Conservation (phyloP, 2,329 filamentous ascomycete genomes). For the Chrysoporthe austroafricana region DNA sequence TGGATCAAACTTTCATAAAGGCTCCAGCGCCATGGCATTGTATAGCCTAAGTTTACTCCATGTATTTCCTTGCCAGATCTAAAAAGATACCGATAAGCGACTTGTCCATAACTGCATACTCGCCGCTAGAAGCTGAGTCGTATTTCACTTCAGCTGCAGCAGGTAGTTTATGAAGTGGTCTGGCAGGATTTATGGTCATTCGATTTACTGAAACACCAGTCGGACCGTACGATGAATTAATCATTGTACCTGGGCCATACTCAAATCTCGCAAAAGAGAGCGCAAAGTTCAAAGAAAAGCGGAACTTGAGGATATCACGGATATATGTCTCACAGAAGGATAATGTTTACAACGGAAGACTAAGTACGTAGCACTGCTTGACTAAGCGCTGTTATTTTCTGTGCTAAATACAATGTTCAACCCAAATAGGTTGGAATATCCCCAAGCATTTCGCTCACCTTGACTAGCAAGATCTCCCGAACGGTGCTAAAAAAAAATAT, state of each 20-base stretch:
- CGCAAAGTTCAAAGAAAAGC: slow-evolving; percentile 39
- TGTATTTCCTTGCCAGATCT: slow-evolving; percentile 44
- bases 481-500: slow-evolving; percentile 39
- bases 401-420: neutral
- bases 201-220: slow-evolving; percentile 55
- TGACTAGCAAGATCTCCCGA: slow-evolving; percentile 44
- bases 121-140: slow-evolving; percentile 50
- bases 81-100: slow-evolving; percentile 33
- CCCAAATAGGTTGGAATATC: slow-evolving; percentile 54
- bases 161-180: slow-evolving; percentile 46
- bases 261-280: slow-evolving; percentile 47
- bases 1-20: neutral
- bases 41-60: slow-evolving; percentile 49
- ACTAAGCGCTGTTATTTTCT: too few species aligned
- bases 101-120: slow-evolving; percentile 46
- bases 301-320: slow-evolving; percentile 50
- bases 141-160: slow-evolving; percentile 41
- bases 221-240: slow-evolving; percentile 58
- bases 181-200: slow-evolving; percentile 54
- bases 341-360: slow-evolving; percentile 56
- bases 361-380: slow-evolving; percentile 41
- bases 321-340: slow-evolving; percentile 59
- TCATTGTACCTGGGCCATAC: slow-evolving; percentile 54
- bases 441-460: slow-evolving; percentile 60
- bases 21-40: slow-evolving; percentile 49